Conservation (phyloP, 306 rosid genomes). For the Ammopiptanthus mongolicus region DNA sequence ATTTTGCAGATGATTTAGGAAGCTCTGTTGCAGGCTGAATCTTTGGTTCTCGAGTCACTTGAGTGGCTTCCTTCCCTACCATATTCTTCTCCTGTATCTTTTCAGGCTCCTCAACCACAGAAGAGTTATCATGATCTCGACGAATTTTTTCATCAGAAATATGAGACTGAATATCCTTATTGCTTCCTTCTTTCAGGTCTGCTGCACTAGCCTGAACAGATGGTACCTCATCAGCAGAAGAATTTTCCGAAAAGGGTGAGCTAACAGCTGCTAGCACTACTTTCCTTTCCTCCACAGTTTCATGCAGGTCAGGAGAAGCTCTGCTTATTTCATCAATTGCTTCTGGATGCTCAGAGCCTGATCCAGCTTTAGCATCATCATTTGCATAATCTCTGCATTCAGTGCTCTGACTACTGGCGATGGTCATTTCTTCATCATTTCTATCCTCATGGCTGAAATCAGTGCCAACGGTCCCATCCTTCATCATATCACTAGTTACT, state of each 20-base stretch:
- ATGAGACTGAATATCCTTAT: constrained; percentile 22
- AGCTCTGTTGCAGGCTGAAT: constrained; percentile 29
- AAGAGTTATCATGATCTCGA: constrained; percentile 18
- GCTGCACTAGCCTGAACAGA: constrained; percentile 25
- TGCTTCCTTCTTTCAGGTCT: constrained; percentile 22
- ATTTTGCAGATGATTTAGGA: constrained; percentile 43
- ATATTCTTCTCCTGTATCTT: constrained; percentile 35
- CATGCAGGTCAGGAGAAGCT: constrained; percentile 25
- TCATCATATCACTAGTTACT: constrained; percentile 18
- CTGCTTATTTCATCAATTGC: constrained; percentile 17
- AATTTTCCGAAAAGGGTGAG: not conserved
- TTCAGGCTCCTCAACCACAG: constrained; percentile 33
- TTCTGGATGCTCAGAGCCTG: constrained; percentile 23
- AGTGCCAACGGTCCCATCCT: constrained; percentile 3
- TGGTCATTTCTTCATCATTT: constrained; percentile 9
- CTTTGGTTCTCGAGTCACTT: constrained; percentile 25
- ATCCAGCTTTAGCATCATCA: constrained; percentile 10
- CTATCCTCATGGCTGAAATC: constrained; percentile 18
- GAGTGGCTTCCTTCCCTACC: constrained; percentile 34
- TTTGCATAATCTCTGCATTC: constrained; percentile 22
- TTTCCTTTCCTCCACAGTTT: not conserved
- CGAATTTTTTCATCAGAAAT: constrained; percentile 28
- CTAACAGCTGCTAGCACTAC: not conserved
- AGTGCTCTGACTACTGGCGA: not conserved
- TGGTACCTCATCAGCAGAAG: constrained; percentile 20